Evolutionary conservation across 768 basidiomycete species (phyloP), one percentile per base, ranked within the genome.

Genomic region (Lactarius vividus): DNA sequence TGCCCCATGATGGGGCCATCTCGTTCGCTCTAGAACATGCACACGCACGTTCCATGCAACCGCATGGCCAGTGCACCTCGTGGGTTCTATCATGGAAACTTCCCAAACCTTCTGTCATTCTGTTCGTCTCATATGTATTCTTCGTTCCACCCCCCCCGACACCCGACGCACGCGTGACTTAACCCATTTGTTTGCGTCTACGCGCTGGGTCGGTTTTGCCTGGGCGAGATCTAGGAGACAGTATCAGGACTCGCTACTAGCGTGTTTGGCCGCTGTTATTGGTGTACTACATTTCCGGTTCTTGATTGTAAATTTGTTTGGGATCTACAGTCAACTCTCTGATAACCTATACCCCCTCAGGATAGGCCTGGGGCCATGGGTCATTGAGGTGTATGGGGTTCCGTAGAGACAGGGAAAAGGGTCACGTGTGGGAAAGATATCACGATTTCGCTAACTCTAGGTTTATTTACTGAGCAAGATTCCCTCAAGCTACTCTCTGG

Each of bases 61-160:
- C 9, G 44, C 16, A n/a, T 44, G 10, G n/a, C n/a, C n/a, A 3
- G 20, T 20, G 44, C 0, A 3, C 44, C 10, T 46, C 44, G 10
- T 46, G n/a, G 44, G n/a, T 46, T 46, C 44, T 7, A 46, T 46
- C 44, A n/a, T 23, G 20, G 44, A 23, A 46, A 23, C 9, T 46
- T 44, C 42, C 42, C 20, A 44, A 10, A 9, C 42, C 42, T 20
- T 46, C 44, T 10, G 23, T 46, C n/a, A 23, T 11, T 46, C 44
- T 9, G 23, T 23, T 46, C 44, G 23, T 40, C 40, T 40, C 40
- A 16, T 2, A 6, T 40, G 16, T 40, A 40, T 46, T n/a, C n/a
- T 23, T 23, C n/a, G n/a, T n/a, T 46, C n/a, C n/a, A 23, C n/a
- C 53, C 53, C 61, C 61, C 40, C 53, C 0, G 61, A 62, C 53